Conservation (phyloP, 805 yeast genomes). For the Saccharomycopsis vini region DNA sequence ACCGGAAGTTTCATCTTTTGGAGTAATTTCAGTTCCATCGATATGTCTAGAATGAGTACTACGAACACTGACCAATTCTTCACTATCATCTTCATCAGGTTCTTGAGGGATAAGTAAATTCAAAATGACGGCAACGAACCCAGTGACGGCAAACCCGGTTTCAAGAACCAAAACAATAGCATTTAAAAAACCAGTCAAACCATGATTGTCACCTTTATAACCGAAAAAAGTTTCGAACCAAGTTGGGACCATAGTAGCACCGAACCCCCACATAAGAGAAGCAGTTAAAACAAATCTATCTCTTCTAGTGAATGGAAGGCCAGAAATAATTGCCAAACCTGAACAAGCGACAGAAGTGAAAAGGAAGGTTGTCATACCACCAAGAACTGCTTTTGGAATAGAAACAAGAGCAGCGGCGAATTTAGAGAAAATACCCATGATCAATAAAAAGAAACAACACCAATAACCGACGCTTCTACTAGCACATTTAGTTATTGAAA, state of each 20-base stretch:
- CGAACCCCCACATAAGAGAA: conserved; percentile 55
- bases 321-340: conserved; percentile 57
- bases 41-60: conserved; percentile 16
- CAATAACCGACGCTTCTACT: conserved; percentile 72
- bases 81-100: conserved; percentile 33
- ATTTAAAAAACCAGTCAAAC: conserved; percentile 52
- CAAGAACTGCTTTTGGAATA: conserved; percentile 70
- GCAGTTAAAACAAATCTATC: conserved; percentile 67
- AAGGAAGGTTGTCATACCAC: conserved; percentile 79
- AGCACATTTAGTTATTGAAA: conserved; percentile 86
- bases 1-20: conserved; percentile 7
- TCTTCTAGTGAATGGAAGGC: conserved; percentile 48
- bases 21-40: conserved; percentile 13
- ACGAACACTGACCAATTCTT: conserved; percentile 18
- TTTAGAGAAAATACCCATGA: conserved; percentile 84
- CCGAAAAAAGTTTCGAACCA: conserved; percentile 64
- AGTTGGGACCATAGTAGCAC: conserved; percentile 51
- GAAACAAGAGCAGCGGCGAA: conserved; percentile 85
- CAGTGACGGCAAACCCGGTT: conserved; percentile 65
- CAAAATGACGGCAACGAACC: conserved; percentile 51
- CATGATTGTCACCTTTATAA: conserved; percentile 50
- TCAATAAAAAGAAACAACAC: conserved; percentile 67
- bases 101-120: conserved; percentile 59
- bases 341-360: conserved; percentile 72
- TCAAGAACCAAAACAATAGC: conserved; percentile 66